phyloP scores from a whole-genome alignment of 1,139 yeast genomes.

The Blastobotrys illinoisensis region DNA sequence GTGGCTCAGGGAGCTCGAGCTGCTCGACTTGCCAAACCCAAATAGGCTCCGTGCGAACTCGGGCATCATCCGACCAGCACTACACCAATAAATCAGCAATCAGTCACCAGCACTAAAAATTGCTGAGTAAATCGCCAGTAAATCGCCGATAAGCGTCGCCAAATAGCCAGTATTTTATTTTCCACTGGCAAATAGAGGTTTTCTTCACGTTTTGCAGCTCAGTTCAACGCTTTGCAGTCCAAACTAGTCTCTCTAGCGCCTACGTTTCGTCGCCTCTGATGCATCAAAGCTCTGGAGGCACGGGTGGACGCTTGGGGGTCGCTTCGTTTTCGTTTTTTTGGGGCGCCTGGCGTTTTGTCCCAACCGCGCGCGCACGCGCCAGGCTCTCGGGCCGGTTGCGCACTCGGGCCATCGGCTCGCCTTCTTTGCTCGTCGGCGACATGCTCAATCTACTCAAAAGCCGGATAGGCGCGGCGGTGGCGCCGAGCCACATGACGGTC shows the following conservation, averaged over 20 bases:
- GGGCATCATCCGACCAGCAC: too few relatives aligned
- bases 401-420: neutral
- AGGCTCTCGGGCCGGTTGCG: neutral
- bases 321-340: neutral
- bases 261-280: neutral
- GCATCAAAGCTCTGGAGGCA: neutral
- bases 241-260: neutral
- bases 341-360: neutral
- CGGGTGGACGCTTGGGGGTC: neutral
- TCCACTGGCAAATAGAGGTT: too few relatives aligned
- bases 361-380: neutral
- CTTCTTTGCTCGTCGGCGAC: neutral
- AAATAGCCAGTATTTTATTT: too few relatives aligned
- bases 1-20: neutral
- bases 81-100: too few relatives aligned
- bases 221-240: too few relatives aligned
- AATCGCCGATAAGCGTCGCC: too few relatives aligned
- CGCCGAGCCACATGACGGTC: constrained; percentile 30
- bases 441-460: neutral
- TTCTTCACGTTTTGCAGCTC: too few relatives aligned
- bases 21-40: constrained; percentile 17
- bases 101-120: too few relatives aligned
- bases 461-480: constrained; percentile 10
- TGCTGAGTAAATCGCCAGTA: too few relatives aligned
- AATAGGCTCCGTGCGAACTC: constrained; percentile 29